phyloP scores from a whole-genome alignment of 108 stramenopile genomes.

The Cyclostephanos invisitatus region DNA sequence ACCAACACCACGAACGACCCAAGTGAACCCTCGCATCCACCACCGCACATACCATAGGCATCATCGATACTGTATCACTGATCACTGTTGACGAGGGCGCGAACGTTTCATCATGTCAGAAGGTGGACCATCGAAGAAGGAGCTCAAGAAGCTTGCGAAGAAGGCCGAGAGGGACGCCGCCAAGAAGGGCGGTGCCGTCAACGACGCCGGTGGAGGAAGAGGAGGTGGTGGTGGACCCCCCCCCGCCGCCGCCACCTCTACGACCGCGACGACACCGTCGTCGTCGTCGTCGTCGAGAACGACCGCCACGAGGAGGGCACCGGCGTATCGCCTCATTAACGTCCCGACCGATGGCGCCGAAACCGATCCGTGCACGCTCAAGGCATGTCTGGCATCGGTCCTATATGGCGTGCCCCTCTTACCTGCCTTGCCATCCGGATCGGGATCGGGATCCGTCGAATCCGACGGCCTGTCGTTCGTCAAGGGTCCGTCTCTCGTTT shows the following conservation, averaged over 20 bases:
- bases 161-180: conserved; percentile 70
- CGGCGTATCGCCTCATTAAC: conserved; percentile 42
- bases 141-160: conserved; percentile 82
- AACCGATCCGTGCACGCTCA: conserved; percentile 56
- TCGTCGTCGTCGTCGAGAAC: neutral
- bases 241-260: conserved; percentile 1
- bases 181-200: conserved; percentile 27
- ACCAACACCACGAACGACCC: too few species aligned
- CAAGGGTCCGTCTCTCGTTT: conserved; percentile 52
- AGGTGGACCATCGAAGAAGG: conserved; percentile 77
- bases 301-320: neutral
- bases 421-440: conserved; percentile 18
- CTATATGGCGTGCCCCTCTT: conserved; percentile 52
- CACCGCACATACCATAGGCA: too few species aligned
- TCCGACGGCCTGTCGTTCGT: conserved; percentile 18
- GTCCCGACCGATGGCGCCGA: conserved; percentile 9
- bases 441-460: conserved; percentile 27
- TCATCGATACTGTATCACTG: too few species aligned
- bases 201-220: conserved; percentile 15
- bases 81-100: too few species aligned
- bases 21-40: too few species aligned
- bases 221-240: neutral
- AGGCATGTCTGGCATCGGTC: conserved; percentile 67
- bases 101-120: too few species aligned
- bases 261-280: neutral